A percentile compares a stretch with the other conserved stretches of the same genome.
phyloP scores from a whole-genome alignment of 805 yeast species.

The Pichia scutulata region DNA sequence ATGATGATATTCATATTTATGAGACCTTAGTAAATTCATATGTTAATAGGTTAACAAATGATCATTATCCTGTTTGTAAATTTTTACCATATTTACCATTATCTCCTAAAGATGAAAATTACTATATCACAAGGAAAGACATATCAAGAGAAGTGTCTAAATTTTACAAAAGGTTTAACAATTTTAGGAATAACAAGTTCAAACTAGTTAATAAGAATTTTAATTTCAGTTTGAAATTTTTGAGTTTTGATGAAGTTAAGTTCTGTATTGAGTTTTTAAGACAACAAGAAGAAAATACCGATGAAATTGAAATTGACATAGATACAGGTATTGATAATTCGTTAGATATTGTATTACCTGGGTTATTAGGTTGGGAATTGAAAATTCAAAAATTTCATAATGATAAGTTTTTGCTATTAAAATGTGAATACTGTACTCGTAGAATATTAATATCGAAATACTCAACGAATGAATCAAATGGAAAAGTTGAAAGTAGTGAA shows the following conservation, averaged over 20 bases:
- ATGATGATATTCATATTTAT: slow-evolving; percentile 16
- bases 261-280: slow-evolving; percentile 6
- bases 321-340: neutral
- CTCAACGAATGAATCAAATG: neutral
- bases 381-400: slow-evolving; percentile 21
- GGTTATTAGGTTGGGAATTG: slow-evolving; percentile 33
- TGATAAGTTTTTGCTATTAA: slow-evolving; percentile 22
- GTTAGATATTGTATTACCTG: slow-evolving; percentile 8
- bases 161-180: slow-evolving; percentile 13
- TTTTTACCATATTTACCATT: slow-evolving; percentile 12
- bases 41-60: slow-evolving; percentile 18
- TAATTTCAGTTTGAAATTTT: neutral
- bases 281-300: slow-evolving; percentile 10
- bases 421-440: slow-evolving; percentile 30
- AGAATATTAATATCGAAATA: slow-evolving; percentile 21
- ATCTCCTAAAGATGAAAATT: slow-evolving; percentile 17
- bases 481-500: neutral
- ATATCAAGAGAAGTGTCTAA: slow-evolving; percentile 18
- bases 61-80: slow-evolving; percentile 24
- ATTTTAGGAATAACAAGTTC: slow-evolving; percentile 12
- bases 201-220: slow-evolving; percentile 11
- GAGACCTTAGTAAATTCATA: slow-evolving; percentile 22
- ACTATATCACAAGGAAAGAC: slow-evolving; percentile 21
- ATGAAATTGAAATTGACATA: slow-evolving; percentile 4
- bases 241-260: neutral